These are phyloP conservation scores for Taxawa tesnikishii DNA, from an alignment of 2,329 filamentous ascomycete species.

Conservation along the genomic window DNA sequence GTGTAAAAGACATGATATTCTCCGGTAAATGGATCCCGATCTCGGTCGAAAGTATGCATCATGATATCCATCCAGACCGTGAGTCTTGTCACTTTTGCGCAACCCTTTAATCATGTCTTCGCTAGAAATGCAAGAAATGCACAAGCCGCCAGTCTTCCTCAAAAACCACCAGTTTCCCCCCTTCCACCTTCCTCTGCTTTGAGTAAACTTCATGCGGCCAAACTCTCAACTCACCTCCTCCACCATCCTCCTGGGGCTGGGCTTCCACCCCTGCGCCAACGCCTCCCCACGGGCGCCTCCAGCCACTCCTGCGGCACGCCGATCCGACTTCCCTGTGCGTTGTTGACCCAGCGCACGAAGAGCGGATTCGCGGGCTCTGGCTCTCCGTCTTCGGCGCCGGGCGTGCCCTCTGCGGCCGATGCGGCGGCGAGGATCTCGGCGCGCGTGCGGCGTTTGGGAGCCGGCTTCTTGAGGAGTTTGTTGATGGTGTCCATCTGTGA, in stretches of 20 bases:
- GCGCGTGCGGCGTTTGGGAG: conserved; percentile 50
- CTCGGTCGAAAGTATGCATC: too few species aligned
- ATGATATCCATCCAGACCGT: too few species aligned
- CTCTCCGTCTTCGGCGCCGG: conserved; percentile 29
- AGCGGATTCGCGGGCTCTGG: conserved; percentile 36
- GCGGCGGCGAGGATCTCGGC: conserved; percentile 33
- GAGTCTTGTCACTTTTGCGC: too few species aligned
- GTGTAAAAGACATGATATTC: too few species aligned
- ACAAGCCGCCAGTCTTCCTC: too few species aligned
- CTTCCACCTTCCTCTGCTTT: too few species aligned
- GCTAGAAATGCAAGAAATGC: too few species aligned
- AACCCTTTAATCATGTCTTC: too few species aligned
- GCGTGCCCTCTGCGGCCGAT: conserved; percentile 33
- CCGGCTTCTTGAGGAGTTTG: conserved; percentile 76
- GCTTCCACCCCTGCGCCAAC: conserved; percentile 27
- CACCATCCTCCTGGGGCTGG: conserved; percentile 6
- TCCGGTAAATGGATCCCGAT: too few species aligned
- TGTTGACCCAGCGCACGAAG: conserved; percentile 61
- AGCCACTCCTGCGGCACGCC: conserved; percentile 59
- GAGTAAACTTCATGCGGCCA: too few species aligned
- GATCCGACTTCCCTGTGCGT: conserved; percentile 48
- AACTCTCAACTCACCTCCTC: conserved; percentile 8
- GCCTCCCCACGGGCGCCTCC: conserved; percentile 45
- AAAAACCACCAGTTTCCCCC: too few species aligned
- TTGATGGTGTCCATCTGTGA: conserved; percentile 78